A percentile compares a stretch with the other conserved stretches of the same genome.
Evolutionary conservation across 2,329 filamentous ascomycete species (phyloP).

Genomic region (Zalaria sp.): DNA sequence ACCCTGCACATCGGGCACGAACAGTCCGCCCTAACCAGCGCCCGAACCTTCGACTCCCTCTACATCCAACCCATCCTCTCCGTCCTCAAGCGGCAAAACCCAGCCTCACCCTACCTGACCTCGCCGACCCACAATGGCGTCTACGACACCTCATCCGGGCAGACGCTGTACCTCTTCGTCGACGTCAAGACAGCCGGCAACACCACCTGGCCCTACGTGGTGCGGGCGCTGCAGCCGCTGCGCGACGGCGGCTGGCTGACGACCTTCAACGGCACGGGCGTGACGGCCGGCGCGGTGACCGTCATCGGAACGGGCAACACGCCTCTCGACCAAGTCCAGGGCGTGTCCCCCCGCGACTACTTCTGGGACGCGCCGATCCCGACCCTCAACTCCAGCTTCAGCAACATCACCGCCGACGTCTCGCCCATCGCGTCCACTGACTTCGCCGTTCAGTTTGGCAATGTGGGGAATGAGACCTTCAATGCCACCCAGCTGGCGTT

Average conservation of each 20-base stretch:
- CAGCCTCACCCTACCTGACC: conserved; percentile 33
- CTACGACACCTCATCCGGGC: conserved; percentile 39
- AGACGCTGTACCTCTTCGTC: conserved; percentile 47
- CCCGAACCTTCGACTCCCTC: conserved; percentile 40
- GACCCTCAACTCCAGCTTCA: conserved; percentile 24
- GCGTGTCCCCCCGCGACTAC: conserved; percentile 33
- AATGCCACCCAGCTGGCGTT: conserved; percentile 35
- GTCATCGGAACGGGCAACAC: conserved; percentile 49
- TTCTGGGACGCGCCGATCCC: conserved; percentile 48
- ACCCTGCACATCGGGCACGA: conserved; percentile 46
- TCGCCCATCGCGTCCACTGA: conserved; percentile 41
- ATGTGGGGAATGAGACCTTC: conserved; percentile 21
- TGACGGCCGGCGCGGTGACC: conserved; percentile 40
- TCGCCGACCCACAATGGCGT: conserved; percentile 42
- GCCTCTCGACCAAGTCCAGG: conserved; percentile 32
- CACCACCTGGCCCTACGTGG: conserved; percentile 41
- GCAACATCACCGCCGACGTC: conserved; percentile 32
- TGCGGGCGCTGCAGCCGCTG: conserved; percentile 42
- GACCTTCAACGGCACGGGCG: conserved; percentile 30
- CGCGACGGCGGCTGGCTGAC: conserved; percentile 39
- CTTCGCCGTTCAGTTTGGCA: conserved; percentile 30
- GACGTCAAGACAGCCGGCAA: conserved; percentile 47
- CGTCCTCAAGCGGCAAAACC: conserved; percentile 42
- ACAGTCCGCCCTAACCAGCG: conserved; percentile 33
- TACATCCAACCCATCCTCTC: conserved; percentile 46